phyloP scores from a whole-genome alignment of 805 yeast species.

The Candida adriatica region DNA sequence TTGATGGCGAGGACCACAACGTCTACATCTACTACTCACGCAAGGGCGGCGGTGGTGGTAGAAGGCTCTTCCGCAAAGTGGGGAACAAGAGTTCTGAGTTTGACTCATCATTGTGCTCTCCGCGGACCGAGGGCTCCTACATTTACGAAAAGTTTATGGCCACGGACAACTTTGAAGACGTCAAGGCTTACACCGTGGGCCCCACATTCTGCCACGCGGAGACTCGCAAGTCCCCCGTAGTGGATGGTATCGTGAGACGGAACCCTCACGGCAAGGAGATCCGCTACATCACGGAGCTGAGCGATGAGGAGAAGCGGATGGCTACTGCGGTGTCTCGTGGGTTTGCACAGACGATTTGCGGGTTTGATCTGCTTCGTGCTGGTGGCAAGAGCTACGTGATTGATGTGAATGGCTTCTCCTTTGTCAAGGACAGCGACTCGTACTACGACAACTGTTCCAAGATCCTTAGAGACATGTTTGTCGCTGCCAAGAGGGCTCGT shows the following conservation, averaged over 20 bases:
- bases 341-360: slow-evolving; percentile 93
- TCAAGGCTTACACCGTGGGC: slow-evolving; percentile 97
- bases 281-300: slow-evolving; percentile 76
- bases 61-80: slow-evolving; percentile 87
- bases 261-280: slow-evolving; percentile 97
- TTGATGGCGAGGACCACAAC: slow-evolving; percentile 98
- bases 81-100: slow-evolving; percentile 96
- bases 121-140: slow-evolving; percentile 86
- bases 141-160: slow-evolving; percentile 95
- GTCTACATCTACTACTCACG: slow-evolving; percentile 86
- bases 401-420: slow-evolving; percentile 97
- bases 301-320: slow-evolving; percentile 69
- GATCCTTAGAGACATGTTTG: slow-evolving; percentile 69
- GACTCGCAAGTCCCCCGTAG: slow-evolving; percentile 96
- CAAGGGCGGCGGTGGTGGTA: slow-evolving; percentile 95
- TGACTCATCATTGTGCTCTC: slow-evolving; percentile 67
- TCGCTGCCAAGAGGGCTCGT: slow-evolving; percentile 48
- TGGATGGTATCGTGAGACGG: slow-evolving; percentile 97
- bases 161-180: slow-evolving; percentile 97
- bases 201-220: slow-evolving; percentile 91
- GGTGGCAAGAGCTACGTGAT: slow-evolving; percentile 85
- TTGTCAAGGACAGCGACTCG: slow-evolving; percentile 83
- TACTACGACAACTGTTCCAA: slow-evolving; percentile 82
- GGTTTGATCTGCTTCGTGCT: slow-evolving; percentile 89
- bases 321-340: slow-evolving; percentile 70